Conservation (phyloP, 2,329 filamentous ascomycete species). For the Apiospora kogelbergensis region DNA sequence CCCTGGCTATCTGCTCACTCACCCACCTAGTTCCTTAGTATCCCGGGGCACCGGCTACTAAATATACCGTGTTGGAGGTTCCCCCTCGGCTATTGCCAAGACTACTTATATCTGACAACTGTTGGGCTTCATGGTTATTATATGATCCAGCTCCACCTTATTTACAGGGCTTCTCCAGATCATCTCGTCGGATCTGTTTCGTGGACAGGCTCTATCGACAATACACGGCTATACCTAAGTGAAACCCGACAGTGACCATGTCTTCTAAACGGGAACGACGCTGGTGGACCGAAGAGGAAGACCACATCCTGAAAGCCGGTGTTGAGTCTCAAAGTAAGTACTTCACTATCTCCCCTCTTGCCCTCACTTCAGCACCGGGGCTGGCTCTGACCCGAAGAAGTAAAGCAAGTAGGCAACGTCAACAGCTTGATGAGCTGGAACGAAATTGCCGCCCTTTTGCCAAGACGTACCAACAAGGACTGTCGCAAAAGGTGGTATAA, state of each 20-base stretch:
- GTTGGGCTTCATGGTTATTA: background rate
- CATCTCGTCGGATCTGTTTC: background rate
- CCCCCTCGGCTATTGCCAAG: background rate
- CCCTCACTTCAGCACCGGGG: background rate
- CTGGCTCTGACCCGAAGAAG: background rate
- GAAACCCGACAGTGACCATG: background rate
- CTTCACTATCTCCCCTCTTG: background rate
- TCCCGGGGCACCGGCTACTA: background rate
- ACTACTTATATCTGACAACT: background rate
- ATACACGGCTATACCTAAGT: background rate
- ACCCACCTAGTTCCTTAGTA: background rate
- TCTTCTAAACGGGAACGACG: background rate
- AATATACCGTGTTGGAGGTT: background rate
- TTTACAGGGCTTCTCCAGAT: background rate
- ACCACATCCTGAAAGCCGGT: background rate
- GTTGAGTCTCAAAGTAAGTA: background rate
- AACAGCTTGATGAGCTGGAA: constrained; percentile 3
- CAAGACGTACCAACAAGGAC: constrained; percentile 9
- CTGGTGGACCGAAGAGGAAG: constrained; percentile 6
- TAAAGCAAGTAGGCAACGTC: background rate
- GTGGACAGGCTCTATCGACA: background rate
- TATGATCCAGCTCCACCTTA: background rate
- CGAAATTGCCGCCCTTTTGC: background rate
- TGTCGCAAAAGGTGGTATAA: constrained; percentile 8
- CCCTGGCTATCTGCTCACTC: background rate